Conservation (phyloP, 2,329 filamentous ascomycete genomes). For the Cladophialophora carrionii region DNA sequence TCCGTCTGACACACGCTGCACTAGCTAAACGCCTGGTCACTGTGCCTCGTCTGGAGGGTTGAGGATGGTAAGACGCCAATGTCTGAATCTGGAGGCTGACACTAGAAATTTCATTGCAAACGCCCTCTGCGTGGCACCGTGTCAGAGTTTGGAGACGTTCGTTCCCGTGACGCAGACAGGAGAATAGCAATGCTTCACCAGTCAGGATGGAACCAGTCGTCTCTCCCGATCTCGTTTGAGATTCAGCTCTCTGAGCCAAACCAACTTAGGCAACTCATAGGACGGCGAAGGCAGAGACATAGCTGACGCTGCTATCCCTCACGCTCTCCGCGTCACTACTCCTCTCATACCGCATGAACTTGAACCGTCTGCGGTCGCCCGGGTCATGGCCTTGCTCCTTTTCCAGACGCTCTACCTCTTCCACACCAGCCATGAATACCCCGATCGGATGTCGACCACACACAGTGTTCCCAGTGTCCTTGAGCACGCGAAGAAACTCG, state of each 20-base stretch:
- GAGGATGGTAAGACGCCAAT: neutral
- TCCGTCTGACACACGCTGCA: neutral
- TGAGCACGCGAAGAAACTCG: constrained; percentile 69
- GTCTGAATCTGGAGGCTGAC: constrained; percentile 2
- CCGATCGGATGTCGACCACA: constrained; percentile 95
- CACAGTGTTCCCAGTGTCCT: constrained; percentile 81
- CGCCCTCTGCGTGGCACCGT: neutral
- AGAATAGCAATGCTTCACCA: neutral
- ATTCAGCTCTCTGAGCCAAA: neutral
- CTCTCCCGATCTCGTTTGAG: neutral
- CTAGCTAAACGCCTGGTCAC: neutral
- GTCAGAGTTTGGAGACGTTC: neutral
- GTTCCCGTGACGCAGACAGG: neutral
- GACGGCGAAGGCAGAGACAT: constrained; percentile 87
- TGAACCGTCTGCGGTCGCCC: constrained; percentile 59
- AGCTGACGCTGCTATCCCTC: constrained; percentile 85
- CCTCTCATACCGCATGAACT: constrained; percentile 82
- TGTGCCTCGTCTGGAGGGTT: neutral
- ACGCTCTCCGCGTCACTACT: constrained; percentile 73
- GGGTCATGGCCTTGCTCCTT: constrained; percentile 41
- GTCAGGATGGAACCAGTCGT: neutral
- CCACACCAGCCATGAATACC: constrained; percentile 84
- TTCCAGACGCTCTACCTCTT: constrained; percentile 58
- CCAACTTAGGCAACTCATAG: constrained; percentile 50
- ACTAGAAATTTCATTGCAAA: neutral